Evolutionary conservation across 2,329 filamentous ascomycete genomes (phyloP), one percentile per base, ranked within the genome.

Genomic region (Stagonosporopsis vannaccii): DNA sequence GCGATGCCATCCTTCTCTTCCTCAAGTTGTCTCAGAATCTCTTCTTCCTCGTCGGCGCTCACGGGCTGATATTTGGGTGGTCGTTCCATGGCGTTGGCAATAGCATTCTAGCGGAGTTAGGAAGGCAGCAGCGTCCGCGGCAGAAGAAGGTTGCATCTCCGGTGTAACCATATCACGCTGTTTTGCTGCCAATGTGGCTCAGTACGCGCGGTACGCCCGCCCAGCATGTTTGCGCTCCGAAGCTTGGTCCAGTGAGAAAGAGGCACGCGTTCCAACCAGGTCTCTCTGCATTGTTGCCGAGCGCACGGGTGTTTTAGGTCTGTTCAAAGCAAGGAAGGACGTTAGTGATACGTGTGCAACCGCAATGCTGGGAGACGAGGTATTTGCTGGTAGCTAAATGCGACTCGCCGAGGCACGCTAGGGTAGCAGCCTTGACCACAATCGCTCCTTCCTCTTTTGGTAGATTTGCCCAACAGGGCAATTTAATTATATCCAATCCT

Each of bases 181-280:
- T 41, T 15, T 22, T 41, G 42, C 36, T 46, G 50, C 50, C 36
- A 53, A 53, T 53, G 42, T 47, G 42, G 50, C 51, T 47, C 51
- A 54, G 51, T 54, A 48, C 19, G 44, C 28, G 42, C 42, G 26
- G 26, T 44, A 52, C 35, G 49, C 41, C 35, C 33, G 35, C 26
- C 35, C 35, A 40, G 36, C 53, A 42, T 54, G 36, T 40, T 51
- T 51, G 46, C 51, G 42, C 52, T 53, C 62, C 60, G 59, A 36
- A 65, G 63, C 64, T 67, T 61, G 65, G 68, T 58, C 64, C 56
- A 58, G 43, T 36, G 62, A 68, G 70, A 63, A 70, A 65, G 32
- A 54, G 52, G 59, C 40, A 59, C 44, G 49, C 56, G 40, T 58
- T 43, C 51, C 48, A 53, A 43, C 36, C 52, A 35, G 41, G 52